Percentiles rank a stretch among this genome's conserved stretches.
Evolutionary conservation across 1,284 basidiomycete species (phyloP).

Genomic region (Ustilago bromivora): DNA sequence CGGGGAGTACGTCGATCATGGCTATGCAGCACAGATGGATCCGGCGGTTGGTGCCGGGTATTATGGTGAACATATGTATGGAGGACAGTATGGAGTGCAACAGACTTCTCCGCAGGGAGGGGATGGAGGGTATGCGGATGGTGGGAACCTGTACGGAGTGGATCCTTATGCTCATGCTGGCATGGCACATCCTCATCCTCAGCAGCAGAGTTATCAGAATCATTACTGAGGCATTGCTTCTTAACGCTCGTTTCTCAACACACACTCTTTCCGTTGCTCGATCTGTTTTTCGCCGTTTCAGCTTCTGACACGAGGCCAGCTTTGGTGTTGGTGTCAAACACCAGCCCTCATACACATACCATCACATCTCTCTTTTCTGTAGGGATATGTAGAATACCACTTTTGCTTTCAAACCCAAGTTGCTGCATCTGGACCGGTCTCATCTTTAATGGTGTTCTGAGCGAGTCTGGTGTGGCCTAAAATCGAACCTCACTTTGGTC

Average conservation of each 20-base stretch:
- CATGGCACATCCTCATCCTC: constrained; percentile 32
- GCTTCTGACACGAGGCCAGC: background rate
- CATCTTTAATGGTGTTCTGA: background rate
- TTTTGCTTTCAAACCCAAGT: background rate
- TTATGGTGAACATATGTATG: constrained; percentile 34
- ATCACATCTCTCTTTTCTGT: background rate
- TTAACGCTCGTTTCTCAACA: no score
- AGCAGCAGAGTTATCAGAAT: constrained; percentile 22
- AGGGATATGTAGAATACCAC: constrained; percentile 1
- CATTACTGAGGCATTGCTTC: constrained; percentile 19
- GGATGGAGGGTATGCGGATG: constrained; percentile 5
- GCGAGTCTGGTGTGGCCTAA: background rate
- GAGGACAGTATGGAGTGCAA: constrained; percentile 25
- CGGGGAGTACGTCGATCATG: constrained; percentile 34
- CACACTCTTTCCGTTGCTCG: background rate
- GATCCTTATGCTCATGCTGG: constrained; percentile 39
- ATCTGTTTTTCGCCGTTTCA: constrained; percentile 3
- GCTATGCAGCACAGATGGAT: constrained; percentile 25
- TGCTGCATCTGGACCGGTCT: background rate
- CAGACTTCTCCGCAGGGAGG: constrained; percentile 13
- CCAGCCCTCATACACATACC: background rate
- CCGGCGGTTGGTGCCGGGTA: constrained; percentile 24
- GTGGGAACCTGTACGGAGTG: constrained; percentile 18
- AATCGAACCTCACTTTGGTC: background rate
- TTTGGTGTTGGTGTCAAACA: constrained; percentile 2